Evolutionary conservation across 495 filamentous ascomycete species (phyloP).

Genomic region (Polyplosphaeria fusca): DNA sequence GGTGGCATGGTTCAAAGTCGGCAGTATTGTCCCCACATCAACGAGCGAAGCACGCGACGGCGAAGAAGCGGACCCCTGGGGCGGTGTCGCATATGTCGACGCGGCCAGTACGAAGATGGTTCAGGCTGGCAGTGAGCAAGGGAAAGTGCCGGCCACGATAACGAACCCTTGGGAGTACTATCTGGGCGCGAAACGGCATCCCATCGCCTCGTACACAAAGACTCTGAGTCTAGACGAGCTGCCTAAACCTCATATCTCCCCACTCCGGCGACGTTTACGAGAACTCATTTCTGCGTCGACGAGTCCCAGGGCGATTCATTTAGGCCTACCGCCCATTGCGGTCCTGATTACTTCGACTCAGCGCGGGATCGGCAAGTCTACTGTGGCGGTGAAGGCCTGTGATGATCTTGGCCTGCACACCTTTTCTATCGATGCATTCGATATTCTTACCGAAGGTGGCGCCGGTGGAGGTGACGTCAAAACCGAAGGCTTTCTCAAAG

Average conservation of each 20-base stretch:
- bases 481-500: constrained; percentile 83
- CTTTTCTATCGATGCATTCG: constrained; percentile 87
- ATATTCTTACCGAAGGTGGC: constrained; percentile 85
- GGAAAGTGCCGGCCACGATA: constrained; percentile 69
- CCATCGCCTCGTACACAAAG: constrained; percentile 16
- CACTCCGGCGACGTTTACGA: constrained; percentile 70
- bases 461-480: constrained; percentile 86
- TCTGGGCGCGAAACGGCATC: constrained; percentile 64
- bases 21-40: constrained; percentile 63
- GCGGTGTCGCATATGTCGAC: constrained; percentile 77
- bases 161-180: constrained; percentile 83
- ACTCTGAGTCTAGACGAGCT: constrained; percentile 27
- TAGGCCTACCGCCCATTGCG: constrained; percentile 81
- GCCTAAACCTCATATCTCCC: constrained; percentile 55
- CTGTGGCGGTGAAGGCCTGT: constrained; percentile 70
- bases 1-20: constrained; percentile 87
- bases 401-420: constrained; percentile 85
- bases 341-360: constrained; percentile 87
- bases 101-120: constrained; percentile 80
- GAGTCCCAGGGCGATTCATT: constrained; percentile 77
- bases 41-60: constrained; percentile 48
- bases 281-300: constrained; percentile 87
- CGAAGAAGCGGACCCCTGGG: constrained; percentile 68
- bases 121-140: constrained; percentile 77
- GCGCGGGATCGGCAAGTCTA: constrained; percentile 84